Evolutionary conservation across 78 protist species (phyloP).

Genomic region (Guillardia theta): DNA sequence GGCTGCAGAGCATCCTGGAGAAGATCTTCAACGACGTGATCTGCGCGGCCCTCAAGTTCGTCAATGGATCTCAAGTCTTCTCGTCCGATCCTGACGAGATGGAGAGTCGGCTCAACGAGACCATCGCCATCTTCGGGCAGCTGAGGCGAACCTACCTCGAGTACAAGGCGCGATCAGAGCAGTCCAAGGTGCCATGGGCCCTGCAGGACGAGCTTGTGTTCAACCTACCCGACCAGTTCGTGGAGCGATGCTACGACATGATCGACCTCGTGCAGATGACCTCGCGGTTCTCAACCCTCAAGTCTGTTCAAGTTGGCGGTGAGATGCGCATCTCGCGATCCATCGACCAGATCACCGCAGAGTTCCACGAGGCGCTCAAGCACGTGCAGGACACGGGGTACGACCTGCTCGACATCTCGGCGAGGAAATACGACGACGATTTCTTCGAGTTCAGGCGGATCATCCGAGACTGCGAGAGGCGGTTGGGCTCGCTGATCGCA

Average conservation of each 20-base stretch:
- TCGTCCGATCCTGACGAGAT: background rate
- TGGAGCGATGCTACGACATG: constrained; percentile 42
- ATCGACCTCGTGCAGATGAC: constrained; percentile 14
- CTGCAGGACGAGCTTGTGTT: constrained; percentile 13
- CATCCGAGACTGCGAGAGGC: constrained; percentile 27
- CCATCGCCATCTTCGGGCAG: background rate
- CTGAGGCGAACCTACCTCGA: background rate
- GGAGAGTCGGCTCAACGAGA: background rate
- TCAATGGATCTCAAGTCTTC: background rate
- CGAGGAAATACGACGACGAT: constrained; percentile 12
- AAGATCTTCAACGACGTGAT: constrained; percentile 41
- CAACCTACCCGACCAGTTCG: constrained; percentile 30
- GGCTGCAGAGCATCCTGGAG: constrained; percentile 2
- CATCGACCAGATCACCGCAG: background rate
- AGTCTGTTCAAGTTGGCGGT: background rate
- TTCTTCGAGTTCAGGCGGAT: constrained; percentile 5
- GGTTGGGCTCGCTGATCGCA: background rate
- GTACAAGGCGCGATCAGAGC: background rate
- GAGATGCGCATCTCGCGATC: background rate
- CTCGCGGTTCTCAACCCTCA: constrained; percentile 6
- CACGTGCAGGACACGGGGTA: constrained; percentile 5
- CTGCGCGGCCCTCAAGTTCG: background rate
- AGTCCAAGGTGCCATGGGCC: background rate
- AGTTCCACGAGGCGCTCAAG: constrained; percentile 24
- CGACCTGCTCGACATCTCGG: constrained; percentile 37